Conservation (phyloP, 2,329 filamentous ascomycete genomes). For the Elsinoe perseae region DNA sequence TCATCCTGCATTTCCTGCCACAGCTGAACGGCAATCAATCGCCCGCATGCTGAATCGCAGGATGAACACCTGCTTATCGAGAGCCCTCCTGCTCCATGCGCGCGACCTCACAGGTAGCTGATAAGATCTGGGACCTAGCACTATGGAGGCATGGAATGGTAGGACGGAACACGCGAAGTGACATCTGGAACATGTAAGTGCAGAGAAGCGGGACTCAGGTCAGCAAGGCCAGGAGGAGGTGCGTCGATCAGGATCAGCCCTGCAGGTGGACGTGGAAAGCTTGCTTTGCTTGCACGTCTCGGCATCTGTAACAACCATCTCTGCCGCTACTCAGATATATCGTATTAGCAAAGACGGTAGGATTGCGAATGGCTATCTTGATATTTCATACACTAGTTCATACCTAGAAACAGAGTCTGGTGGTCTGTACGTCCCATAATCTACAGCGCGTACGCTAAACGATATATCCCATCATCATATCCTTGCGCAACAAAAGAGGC, state of each 20-base stretch:
- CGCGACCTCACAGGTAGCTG: neutral
- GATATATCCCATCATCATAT: neutral
- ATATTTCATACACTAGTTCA: conserved; percentile 1
- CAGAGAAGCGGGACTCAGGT: neutral
- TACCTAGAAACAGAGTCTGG: conserved; percentile 14
- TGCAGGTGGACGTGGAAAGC: neutral
- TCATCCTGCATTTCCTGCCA: too few relatives aligned
- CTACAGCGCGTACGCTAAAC: conserved; percentile 1
- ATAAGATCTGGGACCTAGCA: neutral
- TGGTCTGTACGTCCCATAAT: neutral
- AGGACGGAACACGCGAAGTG: neutral
- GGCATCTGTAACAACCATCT: neutral
- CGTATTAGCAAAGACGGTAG: too few relatives aligned
- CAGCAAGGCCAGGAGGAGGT: too few relatives aligned
- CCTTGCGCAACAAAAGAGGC: neutral
- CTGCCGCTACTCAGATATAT: too few relatives aligned
- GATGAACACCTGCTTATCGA: too few relatives aligned
- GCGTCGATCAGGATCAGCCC: neutral
- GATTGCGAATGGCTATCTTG: neutral
- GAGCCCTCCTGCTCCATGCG: neutral
- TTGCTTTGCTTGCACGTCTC: neutral
- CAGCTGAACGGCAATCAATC: too few relatives aligned
- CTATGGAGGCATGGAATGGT: neutral
- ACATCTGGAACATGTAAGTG: neutral
- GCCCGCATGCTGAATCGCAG: too few relatives aligned